phyloP scores from a whole-genome alignment of 768 basidiomycete genomes.

The Agaricus blazei region DNA sequence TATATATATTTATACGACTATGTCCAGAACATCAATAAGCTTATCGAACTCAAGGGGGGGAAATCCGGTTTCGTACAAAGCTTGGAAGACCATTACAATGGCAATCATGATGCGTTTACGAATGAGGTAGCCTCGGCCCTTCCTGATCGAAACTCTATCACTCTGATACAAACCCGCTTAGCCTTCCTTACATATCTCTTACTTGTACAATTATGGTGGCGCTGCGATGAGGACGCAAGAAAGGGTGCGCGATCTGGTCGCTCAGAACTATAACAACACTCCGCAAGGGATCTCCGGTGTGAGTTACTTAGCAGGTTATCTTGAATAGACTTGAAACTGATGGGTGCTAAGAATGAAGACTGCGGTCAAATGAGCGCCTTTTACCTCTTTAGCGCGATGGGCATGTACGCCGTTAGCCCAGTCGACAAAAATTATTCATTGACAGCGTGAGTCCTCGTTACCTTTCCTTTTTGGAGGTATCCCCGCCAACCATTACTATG shows the following conservation, averaged over 20 bases:
- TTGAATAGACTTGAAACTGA: neutral
- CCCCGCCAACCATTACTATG: neutral
- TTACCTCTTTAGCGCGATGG: slow-evolving; percentile 79
- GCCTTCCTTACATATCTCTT: slow-evolving; percentile 85
- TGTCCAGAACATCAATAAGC: slow-evolving; percentile 60
- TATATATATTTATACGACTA: slow-evolving; percentile 74
- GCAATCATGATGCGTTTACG: slow-evolving; percentile 74
- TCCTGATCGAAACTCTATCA: neutral
- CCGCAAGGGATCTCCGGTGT: slow-evolving; percentile 70
- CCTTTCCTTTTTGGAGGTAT: slow-evolving; percentile 7
- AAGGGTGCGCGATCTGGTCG: slow-evolving; percentile 59
- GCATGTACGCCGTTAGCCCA: slow-evolving; percentile 83
- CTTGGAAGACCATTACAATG: slow-evolving; percentile 50
- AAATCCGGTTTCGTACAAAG: slow-evolving; percentile 60
- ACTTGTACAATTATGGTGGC: slow-evolving; percentile 68
- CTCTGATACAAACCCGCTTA: slow-evolving; percentile 16
- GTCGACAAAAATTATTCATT: slow-evolving; percentile 72
- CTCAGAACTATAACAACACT: slow-evolving; percentile 59
- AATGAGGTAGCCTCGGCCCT: slow-evolving; percentile 53
- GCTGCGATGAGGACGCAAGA: slow-evolving; percentile 69
- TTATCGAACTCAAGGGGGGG: slow-evolving; percentile 65
- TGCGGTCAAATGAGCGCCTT: slow-evolving; percentile 91
- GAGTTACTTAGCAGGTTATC: slow-evolving; percentile 14
- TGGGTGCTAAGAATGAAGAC: slow-evolving; percentile 64
- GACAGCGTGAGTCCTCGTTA: slow-evolving; percentile 46